Conservation (phyloP, 139 green algal genomes). For the Chlamydomonas asymmetrica region DNA sequence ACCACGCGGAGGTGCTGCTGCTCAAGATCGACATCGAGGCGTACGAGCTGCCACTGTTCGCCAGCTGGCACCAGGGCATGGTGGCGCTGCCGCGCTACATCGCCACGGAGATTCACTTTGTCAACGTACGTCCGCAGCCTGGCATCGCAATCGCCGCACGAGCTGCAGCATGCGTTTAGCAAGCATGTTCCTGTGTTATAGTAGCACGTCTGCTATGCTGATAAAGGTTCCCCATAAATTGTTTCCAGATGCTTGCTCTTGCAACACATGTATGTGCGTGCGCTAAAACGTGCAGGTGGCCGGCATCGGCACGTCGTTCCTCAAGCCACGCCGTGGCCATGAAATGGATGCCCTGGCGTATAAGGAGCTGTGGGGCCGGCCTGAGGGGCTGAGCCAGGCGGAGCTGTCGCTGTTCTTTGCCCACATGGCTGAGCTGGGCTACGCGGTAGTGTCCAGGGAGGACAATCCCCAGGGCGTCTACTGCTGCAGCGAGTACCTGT, state of each 20-base stretch:
- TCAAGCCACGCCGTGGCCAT: too few species aligned
- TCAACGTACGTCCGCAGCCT: too few species aligned
- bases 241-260: not conserved
- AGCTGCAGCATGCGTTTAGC: too few species aligned
- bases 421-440: slow-evolving; percentile 14
- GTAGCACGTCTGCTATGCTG: too few species aligned
- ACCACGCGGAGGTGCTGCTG: not conserved
- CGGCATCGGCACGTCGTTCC: not conserved
- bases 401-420: slow-evolving; percentile 4
- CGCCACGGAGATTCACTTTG: too few species aligned
- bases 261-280: not conserved
- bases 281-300: not conserved
- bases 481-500: slow-evolving; percentile 12
- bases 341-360: too few species aligned
- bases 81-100: not conserved
- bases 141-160: too few species aligned
- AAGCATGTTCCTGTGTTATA: too few species aligned
- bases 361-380: not conserved
- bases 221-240: too few species aligned
- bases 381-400: not conserved
- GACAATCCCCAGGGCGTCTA: not conserved
- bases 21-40: not conserved
- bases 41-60: too few species aligned
- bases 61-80: not conserved
- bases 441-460: not conserved